Conservation (phyloP, 768 basidiomycete species). For the Lentinula sp. region DNA sequence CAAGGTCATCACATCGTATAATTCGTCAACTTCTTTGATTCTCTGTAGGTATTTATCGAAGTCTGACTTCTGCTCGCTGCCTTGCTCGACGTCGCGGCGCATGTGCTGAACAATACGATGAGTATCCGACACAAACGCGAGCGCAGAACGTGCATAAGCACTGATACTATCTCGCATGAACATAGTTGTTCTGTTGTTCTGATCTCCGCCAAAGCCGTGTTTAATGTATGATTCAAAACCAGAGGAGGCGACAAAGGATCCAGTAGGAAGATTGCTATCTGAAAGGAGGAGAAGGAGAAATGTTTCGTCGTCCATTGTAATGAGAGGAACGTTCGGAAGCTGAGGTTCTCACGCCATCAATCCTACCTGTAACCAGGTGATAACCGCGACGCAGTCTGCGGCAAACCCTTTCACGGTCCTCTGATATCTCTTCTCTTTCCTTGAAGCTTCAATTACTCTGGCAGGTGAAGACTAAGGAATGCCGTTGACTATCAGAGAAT, state of each 20-base stretch:
- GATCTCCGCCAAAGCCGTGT: conserved; percentile 61
- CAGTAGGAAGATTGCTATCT: conserved; percentile 94
- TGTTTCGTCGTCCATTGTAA: conserved; percentile 31
- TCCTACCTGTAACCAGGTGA: too few relatives aligned
- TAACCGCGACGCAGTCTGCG: too few relatives aligned
- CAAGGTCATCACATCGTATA: conserved; percentile 82
- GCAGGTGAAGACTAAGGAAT: too few relatives aligned
- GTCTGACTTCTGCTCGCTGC: conserved; percentile 7
- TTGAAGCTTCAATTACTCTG: too few relatives aligned
- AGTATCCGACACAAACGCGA: conserved; percentile 75
- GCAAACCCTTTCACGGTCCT: too few relatives aligned
- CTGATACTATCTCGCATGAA: conserved; percentile 70
- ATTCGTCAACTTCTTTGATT: conserved; percentile 57
- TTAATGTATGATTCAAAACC: conserved; percentile 87
- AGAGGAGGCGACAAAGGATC: conserved; percentile 91
- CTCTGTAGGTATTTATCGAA: conserved; percentile 26
- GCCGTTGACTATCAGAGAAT: too few relatives aligned
- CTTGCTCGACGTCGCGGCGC: background rate
- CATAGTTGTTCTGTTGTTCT: conserved; percentile 32
- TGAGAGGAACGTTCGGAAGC: conserved; percentile 10
- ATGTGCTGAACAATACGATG: conserved; percentile 34
- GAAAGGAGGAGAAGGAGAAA: conserved; percentile 76
- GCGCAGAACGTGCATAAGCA: conserved; percentile 72
- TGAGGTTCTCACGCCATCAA: too few relatives aligned
- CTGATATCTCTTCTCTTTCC: too few relatives aligned